Evolutionary conservation across 352 stramenopile genomes (phyloP).

Genomic region (Pythium aquatile): DNA sequence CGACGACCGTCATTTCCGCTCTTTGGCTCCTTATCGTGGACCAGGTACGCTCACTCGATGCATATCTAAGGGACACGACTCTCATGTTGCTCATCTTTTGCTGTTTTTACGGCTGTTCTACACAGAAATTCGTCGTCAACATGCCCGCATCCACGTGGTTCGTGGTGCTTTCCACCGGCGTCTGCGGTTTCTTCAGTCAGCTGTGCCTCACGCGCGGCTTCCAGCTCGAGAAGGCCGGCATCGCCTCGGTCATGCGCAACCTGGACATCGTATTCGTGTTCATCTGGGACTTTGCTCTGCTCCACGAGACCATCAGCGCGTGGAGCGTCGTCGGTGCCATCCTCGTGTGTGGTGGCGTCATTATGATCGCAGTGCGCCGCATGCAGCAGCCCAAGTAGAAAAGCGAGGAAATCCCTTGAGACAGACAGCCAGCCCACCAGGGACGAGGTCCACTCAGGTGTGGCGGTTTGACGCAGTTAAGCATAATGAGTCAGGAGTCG

Average conservation of each 20-base stretch:
- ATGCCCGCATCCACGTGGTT: conserved; percentile 39
- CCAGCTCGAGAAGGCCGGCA: conserved; percentile 56
- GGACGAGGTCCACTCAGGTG: neutral
- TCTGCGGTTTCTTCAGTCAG: conserved; percentile 47
- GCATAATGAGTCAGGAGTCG: neutral
- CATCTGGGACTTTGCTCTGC: conserved; percentile 44
- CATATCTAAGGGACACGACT: too few species aligned
- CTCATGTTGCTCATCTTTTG: neutral
- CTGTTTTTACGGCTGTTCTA: neutral
- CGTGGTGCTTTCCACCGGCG: conserved; percentile 39
- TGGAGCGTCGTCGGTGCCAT: conserved; percentile 45
- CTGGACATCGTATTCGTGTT: conserved; percentile 62
- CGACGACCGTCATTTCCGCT: conserved; percentile 37
- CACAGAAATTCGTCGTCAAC: conserved; percentile 30
- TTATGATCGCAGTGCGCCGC: conserved; percentile 32
- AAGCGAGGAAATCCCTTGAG: neutral
- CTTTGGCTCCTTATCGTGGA: conserved; percentile 13
- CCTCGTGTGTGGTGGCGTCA: conserved; percentile 34
- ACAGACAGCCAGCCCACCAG: neutral
- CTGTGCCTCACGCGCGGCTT: conserved; percentile 62
- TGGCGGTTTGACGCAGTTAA: conserved; percentile 1
- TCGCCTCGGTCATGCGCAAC: conserved; percentile 49
- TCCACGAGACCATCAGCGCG: conserved; percentile 38
- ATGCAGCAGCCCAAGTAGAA: conserved; percentile 6
- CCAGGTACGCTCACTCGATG: neutral